phyloP scores from a whole-genome alignment of 2,329 filamentous ascomycete species.

The Apiospora aurea region DNA sequence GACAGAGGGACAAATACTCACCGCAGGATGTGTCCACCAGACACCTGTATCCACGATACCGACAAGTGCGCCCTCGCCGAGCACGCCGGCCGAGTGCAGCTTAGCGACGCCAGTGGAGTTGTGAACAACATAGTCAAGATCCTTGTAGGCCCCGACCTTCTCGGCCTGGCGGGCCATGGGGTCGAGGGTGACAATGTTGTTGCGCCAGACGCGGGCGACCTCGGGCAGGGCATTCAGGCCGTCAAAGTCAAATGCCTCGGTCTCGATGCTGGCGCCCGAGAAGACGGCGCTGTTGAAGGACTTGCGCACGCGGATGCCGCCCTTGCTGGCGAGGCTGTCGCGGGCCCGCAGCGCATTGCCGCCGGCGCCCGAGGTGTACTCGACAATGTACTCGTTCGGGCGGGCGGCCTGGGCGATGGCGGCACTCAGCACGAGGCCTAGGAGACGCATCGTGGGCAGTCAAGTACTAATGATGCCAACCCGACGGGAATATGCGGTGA shows the following conservation, averaged over 20 bases:
- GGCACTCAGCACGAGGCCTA: not conserved
- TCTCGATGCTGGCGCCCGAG: conserved; percentile 40
- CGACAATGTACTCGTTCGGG: not conserved
- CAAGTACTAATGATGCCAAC: no score
- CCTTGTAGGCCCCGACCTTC: conserved; percentile 25
- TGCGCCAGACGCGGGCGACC: conserved; percentile 39
- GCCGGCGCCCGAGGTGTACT: not conserved
- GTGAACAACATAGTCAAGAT: conserved; percentile 30
- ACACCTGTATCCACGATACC: conserved; percentile 33
- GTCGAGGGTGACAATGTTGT: conserved; percentile 30
- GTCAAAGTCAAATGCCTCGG: conserved; percentile 39
- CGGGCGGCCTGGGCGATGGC: conserved; percentile 10
- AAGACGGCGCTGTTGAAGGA: conserved; percentile 39
- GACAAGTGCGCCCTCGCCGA: conserved; percentile 31
- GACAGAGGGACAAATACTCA: conserved; percentile 11
- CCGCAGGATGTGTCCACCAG: conserved; percentile 30
- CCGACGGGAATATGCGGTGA: not conserved
- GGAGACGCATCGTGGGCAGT: not conserved
- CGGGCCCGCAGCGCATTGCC: not conserved
- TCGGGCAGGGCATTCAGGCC: conserved; percentile 42
- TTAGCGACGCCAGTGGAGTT: conserved; percentile 33
- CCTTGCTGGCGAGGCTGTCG: conserved; percentile 14
- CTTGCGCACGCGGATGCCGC: conserved; percentile 34
- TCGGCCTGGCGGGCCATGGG: conserved; percentile 28
- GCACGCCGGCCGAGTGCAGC: conserved; percentile 31